phyloP scores from a whole-genome alignment of 2,329 filamentous ascomycete species.

The Blastomyces parvus region DNA sequence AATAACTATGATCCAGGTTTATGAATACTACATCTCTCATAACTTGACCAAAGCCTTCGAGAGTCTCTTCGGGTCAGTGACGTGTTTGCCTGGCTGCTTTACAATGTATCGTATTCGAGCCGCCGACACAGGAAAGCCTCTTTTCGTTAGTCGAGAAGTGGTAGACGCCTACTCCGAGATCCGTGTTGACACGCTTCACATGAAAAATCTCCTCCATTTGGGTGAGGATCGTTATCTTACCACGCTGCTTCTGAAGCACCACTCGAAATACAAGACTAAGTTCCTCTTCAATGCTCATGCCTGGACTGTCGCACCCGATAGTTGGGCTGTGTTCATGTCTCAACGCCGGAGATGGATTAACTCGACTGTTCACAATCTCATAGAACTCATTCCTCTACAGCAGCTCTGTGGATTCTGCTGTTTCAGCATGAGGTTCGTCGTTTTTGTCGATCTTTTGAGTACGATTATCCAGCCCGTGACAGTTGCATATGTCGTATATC shows the following conservation, averaged over 20 bases:
- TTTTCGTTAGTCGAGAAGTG: slow-evolving; percentile 90
- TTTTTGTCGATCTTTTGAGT: slow-evolving; percentile 86
- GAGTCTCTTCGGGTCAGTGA: slow-evolving; percentile 92
- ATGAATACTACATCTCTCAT: slow-evolving; percentile 99
- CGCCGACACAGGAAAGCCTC: slow-evolving; percentile 84
- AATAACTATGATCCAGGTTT: slow-evolving; percentile 98
- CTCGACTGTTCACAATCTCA: slow-evolving; percentile 94
- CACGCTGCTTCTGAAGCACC: slow-evolving; percentile 83
- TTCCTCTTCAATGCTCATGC: slow-evolving; percentile 87
- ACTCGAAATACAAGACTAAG: slow-evolving; percentile 95
- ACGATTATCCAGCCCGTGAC: slow-evolving; percentile 89
- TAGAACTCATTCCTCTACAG: slow-evolving; percentile 84
- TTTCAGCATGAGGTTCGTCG: slow-evolving; percentile 98
- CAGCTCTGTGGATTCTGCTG: slow-evolving; percentile 99
- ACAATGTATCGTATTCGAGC: slow-evolving; percentile 97
- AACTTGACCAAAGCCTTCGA: slow-evolving; percentile 96
- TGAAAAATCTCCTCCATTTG: slow-evolving; percentile 95
- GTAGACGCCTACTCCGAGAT: slow-evolving; percentile 83
- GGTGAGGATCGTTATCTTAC: slow-evolving; percentile 97
- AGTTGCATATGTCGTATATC: slow-evolving; percentile 78
- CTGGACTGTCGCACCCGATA: slow-evolving; percentile 94
- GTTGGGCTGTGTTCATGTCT: slow-evolving; percentile 88
- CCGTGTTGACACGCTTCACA: slow-evolving; percentile 93
- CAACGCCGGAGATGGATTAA: slow-evolving; percentile 99
- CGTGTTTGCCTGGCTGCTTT: slow-evolving; percentile 96